These are phyloP conservation scores for Coriaria nepalensis DNA, from an alignment of 306 rosid genomes.

Conservation along the genomic window DNA sequence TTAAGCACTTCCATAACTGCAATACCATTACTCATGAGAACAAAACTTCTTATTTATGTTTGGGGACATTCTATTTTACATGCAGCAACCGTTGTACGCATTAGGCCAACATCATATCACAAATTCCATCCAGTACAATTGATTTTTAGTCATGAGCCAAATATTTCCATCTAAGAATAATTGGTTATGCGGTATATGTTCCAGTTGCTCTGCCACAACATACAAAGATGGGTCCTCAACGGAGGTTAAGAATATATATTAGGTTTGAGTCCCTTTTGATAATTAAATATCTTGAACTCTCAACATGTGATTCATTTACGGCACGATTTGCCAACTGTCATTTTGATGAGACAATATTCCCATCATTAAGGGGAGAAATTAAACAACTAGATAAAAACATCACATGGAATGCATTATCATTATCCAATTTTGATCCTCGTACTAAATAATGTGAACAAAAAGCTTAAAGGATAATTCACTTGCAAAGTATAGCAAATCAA, in stretches of 20 bases:
- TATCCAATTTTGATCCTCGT: neutral
- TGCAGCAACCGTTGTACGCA: neutral
- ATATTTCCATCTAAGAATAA: neutral
- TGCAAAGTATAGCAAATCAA: neutral
- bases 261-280: neutral
- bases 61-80: neutral
- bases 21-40: neutral
- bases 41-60: neutral
- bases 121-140: neutral
- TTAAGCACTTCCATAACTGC: neutral
- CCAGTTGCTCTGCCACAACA: constrained; percentile 2
- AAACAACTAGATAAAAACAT: neutral
- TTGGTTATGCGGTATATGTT: neutral
- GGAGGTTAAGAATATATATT: neutral
- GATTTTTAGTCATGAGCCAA: neutral
- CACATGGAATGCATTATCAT: neutral
- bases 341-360: constrained; percentile 6
- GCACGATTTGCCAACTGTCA: constrained; percentile 7
- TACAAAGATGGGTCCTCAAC: neutral
- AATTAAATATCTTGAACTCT: neutral
- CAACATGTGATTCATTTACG: neutral
- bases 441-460: constrained; percentile 2
- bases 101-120: neutral
- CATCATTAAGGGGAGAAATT: neutral
- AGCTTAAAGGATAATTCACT: constrained; percentile 2